A percentile compares a stretch with the other conserved stretches of the same genome.
Conservation (phyloP, 441 rosid species). For the Jatropha podagrica region DNA sequence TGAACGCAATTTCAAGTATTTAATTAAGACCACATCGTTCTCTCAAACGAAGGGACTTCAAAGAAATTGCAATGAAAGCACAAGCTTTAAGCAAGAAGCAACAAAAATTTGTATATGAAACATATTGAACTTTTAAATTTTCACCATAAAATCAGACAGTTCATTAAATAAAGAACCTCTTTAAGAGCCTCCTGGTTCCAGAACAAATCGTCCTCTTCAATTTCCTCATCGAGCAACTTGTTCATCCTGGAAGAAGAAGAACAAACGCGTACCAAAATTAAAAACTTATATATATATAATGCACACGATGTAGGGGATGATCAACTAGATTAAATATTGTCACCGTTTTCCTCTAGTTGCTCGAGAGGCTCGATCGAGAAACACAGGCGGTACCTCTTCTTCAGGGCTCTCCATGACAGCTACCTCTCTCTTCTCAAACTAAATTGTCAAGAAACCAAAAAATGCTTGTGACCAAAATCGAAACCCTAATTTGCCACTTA, state of each 20-base stretch:
- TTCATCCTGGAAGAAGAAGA: conserved; percentile 55
- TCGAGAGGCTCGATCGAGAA: conserved; percentile 75
- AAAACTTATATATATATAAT: neutral
- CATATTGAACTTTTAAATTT: neutral
- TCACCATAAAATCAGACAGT: neutral
- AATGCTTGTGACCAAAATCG: neutral
- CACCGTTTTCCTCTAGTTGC: conserved; percentile 86
- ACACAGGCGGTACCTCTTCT: conserved; percentile 49
- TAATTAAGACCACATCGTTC: neutral
- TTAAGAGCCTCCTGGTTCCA: conserved; percentile 98
- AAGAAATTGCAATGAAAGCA: neutral
- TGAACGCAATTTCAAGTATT: neutral
- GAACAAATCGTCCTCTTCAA: conserved; percentile 82
- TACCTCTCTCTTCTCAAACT: neutral
- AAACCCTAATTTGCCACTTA: conserved; percentile 6
- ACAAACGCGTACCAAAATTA: neutral
- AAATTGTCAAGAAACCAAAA: neutral
- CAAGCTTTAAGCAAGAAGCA: neutral
- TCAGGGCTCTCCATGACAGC: conserved; percentile 52
- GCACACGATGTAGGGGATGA: neutral
- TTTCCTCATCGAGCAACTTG: conserved; percentile 83
- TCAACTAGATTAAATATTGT: neutral
- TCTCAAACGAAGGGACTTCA: neutral
- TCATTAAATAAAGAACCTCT: conserved; percentile 47
- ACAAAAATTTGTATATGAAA: neutral